A percentile compares a stretch with the other conserved stretches of the same genome.
These are phyloP conservation scores for Fagus crenata DNA, from an alignment of 306 rosid species.

Conservation along the genomic window DNA sequence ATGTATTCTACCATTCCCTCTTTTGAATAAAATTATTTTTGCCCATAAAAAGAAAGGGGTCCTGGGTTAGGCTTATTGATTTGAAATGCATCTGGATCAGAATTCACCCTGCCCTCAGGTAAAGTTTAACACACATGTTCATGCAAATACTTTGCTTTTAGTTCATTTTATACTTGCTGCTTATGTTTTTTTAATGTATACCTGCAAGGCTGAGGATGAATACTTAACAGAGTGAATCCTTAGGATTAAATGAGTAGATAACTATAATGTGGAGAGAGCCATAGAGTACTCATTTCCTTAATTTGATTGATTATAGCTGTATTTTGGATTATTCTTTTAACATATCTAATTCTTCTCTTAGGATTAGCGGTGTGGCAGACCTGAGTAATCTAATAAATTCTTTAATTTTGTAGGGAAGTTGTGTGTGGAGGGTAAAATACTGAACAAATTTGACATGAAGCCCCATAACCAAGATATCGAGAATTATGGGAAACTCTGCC, in stretches of 20 bases:
- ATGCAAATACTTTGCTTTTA: not conserved
- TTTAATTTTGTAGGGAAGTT: slow-evolving; percentile 53
- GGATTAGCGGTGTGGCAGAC: slow-evolving; percentile 22
- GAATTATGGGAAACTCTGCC: slow-evolving; percentile 76
- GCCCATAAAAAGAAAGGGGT: no score
- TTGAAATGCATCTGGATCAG: not conserved
- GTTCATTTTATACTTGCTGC: not conserved
- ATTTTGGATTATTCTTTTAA: slow-evolving; percentile 19
- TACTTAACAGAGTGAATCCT: not conserved
- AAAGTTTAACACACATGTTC: not conserved
- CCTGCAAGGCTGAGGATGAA: not conserved
- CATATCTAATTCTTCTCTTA: slow-evolving; percentile 17
- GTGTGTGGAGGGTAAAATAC: slow-evolving; percentile 72
- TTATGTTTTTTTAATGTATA: not conserved
- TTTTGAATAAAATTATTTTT: no score
- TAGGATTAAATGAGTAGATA: not conserved
- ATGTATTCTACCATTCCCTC: no score
- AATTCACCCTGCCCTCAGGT: not conserved
- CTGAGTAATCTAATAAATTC: slow-evolving; percentile 26
- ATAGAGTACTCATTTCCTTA: not conserved
- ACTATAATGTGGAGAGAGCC: not conserved
- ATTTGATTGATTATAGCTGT: slow-evolving; percentile 6
- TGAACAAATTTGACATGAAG: slow-evolving; percentile 80
- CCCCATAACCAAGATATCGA: slow-evolving; percentile 73
- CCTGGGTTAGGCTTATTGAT: slow-evolving; percentile 11